These are phyloP conservation scores for Ilyonectria robusta DNA, from an alignment of 2,329 filamentous ascomycete species.

Conservation along the genomic window DNA sequence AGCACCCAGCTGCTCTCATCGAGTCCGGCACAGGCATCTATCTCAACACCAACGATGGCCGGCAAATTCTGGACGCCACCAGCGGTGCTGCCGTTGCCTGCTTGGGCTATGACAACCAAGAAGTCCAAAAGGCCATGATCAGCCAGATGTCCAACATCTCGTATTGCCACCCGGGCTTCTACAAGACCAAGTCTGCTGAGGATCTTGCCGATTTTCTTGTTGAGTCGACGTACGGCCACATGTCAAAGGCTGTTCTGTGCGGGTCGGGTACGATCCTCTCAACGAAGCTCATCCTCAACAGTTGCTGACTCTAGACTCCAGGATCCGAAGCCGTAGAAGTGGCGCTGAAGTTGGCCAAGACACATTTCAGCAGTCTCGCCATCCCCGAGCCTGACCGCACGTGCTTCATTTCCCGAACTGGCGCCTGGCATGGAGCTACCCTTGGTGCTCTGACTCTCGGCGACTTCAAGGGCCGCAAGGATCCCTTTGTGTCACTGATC, in stretches of 20 bases:
- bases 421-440: conserved; percentile 40
- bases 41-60: conserved; percentile 41
- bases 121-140: conserved; percentile 41
- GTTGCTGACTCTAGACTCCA: background rate
- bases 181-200: conserved; percentile 39
- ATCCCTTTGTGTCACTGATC: conserved; percentile 37
- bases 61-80: conserved; percentile 43
- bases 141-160: conserved; percentile 38
- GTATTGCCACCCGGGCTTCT: conserved; percentile 41
- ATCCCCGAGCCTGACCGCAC: conserved; percentile 34
- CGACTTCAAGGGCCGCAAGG: conserved; percentile 41
- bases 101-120: conserved; percentile 41
- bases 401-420: conserved; percentile 37
- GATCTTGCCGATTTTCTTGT: conserved; percentile 41
- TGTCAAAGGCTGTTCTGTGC: conserved; percentile 42
- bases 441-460: conserved; percentile 38
- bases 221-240: conserved; percentile 34
- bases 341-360: conserved; percentile 41
- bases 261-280: conserved; percentile 33
- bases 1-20: conserved; percentile 39
- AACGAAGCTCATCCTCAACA: fast-evolving
- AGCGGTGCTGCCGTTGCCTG: conserved; percentile 44
- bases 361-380: conserved; percentile 35
- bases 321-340: conserved; percentile 43
- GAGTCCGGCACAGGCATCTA: conserved; percentile 38